Evolutionary conservation across 1,139 yeast genomes (phyloP), one percentile per base, ranked within the genome.

Genomic region (Meyerozyma carpophila): DNA sequence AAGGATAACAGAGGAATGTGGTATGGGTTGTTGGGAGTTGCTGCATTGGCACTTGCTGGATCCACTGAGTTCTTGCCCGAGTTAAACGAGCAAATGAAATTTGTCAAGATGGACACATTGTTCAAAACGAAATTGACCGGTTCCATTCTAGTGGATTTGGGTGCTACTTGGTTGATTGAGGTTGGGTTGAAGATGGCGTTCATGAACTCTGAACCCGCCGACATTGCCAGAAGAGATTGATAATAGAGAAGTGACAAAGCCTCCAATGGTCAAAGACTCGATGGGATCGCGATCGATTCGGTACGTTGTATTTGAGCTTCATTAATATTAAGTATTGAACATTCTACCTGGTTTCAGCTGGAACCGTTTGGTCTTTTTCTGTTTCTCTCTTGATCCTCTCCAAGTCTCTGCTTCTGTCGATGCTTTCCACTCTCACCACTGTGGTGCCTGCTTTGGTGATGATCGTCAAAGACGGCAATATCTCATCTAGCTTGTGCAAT

Each of bases 61-160:
- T 83, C 98, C 8, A 90, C 98, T 26, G 99, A 94, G 64, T 86
- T 93, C 59, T 63, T 91, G 56, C 98, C 98, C 29, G 99, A 94
- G 69, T 68, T 94, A 59, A 93, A 93, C 61, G 93, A 87, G 61
- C 88, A 88, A 16, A 81, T 93, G 82, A 82, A 84, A 61, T 87
- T 93, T 62, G 98, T 94, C 41, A 89, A 90, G 52, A 91, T 93
- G 97, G 65, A 72, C 36, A 60, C 66, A 31, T 57, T 65, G n/a
- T 93, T 93, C 78, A 91, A 89, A 68, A 54, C 76, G 53, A 86
- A 87, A 65, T 76, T 93, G 61, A 86, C 96, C 4, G 59, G 71
- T 2, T 75, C 90, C 37, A 81, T 93, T 70, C 54, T 87, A 42
- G 64, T 84, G 39, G 99, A 93, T 63, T 81, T 89, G 58, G 81